Evolutionary conservation across 345 rosid species (phyloP).

Genomic region (Iberis pinnata): DNA sequence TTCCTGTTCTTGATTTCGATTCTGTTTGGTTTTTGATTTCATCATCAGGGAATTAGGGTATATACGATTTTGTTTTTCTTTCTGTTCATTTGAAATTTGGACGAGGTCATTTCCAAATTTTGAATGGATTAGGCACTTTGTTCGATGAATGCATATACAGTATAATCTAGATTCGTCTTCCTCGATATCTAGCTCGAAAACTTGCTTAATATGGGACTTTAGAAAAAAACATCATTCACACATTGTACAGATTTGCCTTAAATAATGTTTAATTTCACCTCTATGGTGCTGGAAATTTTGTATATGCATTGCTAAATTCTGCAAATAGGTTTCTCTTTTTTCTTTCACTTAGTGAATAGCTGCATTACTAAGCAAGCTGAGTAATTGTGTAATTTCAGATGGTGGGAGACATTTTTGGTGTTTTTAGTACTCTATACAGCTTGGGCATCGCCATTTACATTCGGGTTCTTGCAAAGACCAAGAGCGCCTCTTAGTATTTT

Average conservation of each 20-base stretch:
- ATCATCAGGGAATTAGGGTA: not conserved
- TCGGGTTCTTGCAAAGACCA: constrained; percentile 57
- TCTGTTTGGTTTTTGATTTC: not conserved
- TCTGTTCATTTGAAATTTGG: not conserved
- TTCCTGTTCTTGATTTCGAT: constrained; percentile 2
- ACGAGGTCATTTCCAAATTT: not conserved
- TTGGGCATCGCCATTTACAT: constrained; percentile 87
- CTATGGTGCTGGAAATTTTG: too few species aligned
- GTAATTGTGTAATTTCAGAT: constrained; percentile 33
- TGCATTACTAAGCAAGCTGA: not conserved
- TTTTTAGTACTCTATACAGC: constrained; percentile 76
- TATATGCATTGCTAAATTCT: too few species aligned
- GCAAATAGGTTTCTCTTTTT: too few species aligned
- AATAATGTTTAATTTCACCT: too few species aligned
- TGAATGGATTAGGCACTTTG: not conserved
- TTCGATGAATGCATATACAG: not conserved
- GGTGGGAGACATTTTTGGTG: constrained; percentile 66
- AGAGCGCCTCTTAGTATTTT: constrained; percentile 34
- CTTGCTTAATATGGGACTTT: too few species aligned
- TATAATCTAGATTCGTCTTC: not conserved
- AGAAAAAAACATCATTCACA: too few species aligned
- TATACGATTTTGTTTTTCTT: not conserved
- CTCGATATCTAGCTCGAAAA: not conserved
- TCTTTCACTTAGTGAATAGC: too few species aligned
- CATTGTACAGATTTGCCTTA: too few species aligned